Evolutionary conservation across 2,329 filamentous ascomycete species (phyloP).

Genomic region (Ophiobolus disseminans): DNA sequence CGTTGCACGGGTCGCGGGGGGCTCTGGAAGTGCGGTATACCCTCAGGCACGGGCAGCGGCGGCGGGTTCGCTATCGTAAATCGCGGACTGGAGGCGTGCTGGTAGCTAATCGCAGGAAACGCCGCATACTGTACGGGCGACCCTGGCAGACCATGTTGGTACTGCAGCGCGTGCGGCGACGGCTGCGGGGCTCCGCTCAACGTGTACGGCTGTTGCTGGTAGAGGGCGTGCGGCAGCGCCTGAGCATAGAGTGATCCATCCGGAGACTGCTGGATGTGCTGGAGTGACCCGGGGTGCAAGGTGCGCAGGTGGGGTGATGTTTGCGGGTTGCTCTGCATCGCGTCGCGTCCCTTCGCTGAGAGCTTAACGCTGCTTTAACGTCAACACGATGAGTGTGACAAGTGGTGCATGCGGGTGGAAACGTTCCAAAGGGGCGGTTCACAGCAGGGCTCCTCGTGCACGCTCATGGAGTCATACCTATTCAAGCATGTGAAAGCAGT

Average conservation of each 20-base stretch:
- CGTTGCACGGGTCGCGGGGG: constrained; percentile 20
- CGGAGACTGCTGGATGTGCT: constrained; percentile 38
- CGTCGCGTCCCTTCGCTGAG: too few species aligned
- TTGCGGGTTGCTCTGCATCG: too few species aligned
- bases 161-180: constrained; percentile 36
- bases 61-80: constrained; percentile 32
- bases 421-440: neutral
- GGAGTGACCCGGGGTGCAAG: constrained; percentile 35
- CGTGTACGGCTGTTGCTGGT: constrained; percentile 24
- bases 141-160: constrained; percentile 40
- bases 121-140: constrained; percentile 28
- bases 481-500: constrained; percentile 11
- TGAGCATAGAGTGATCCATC: constrained; percentile 32
- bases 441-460: neutral
- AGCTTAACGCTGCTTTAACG: constrained; percentile 1
- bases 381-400: too few species aligned
- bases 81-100: constrained; percentile 32
- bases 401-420: too few species aligned
- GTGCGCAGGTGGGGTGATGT: constrained; percentile 21
- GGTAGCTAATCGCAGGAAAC: constrained; percentile 31
- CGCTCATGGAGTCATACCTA: neutral
- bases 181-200: constrained; percentile 28
- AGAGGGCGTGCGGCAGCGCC: constrained; percentile 41
- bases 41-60: constrained; percentile 21
- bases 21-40: constrained; percentile 22